phyloP scores from a whole-genome alignment of 441 rosid genomes.

The Bocquillonia castaneifolia region DNA sequence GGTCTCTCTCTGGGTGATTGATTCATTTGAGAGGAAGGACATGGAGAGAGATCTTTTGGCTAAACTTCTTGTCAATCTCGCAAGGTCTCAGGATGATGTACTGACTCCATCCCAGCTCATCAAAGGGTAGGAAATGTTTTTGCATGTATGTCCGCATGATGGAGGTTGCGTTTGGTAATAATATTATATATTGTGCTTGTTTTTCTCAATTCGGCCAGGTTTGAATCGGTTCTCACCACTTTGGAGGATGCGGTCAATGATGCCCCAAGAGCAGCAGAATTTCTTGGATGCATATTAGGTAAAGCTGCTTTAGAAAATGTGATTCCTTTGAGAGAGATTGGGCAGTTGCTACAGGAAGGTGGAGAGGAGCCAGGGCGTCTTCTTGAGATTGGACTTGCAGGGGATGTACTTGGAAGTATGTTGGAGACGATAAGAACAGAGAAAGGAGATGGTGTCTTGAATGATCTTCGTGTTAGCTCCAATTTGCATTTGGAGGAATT shows the following conservation, averaged over 20 bases:
- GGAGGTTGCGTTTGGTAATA: no score
- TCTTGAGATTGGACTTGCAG: slow-evolving; percentile 62
- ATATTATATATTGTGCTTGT: neutral
- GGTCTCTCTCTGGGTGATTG: slow-evolving; percentile 87
- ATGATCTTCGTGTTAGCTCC: slow-evolving; percentile 51
- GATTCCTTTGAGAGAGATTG: slow-evolving; percentile 51
- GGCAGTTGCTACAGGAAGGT: slow-evolving; percentile 48
- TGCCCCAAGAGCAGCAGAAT: slow-evolving; percentile 87
- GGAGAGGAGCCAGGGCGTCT: slow-evolving; percentile 73
- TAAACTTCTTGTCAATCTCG: slow-evolving; percentile 67
- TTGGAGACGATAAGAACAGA: slow-evolving; percentile 57
- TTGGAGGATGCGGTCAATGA: slow-evolving; percentile 88
- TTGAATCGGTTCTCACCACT: slow-evolving; percentile 60
- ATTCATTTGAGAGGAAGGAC: slow-evolving; percentile 95
- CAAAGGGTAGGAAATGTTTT: slow-evolving; percentile 54
- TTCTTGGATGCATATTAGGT: slow-evolving; percentile 66
- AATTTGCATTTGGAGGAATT: slow-evolving; percentile 70
- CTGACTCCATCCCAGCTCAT: slow-evolving; percentile 53
- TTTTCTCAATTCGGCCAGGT: slow-evolving; percentile 39
- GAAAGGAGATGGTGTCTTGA: slow-evolving; percentile 55
- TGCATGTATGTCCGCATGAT: neutral
- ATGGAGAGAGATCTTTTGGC: slow-evolving; percentile 80
- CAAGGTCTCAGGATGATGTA: slow-evolving; percentile 44
- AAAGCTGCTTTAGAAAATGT: slow-evolving; percentile 45
- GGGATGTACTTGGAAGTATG: slow-evolving; percentile 72